Evolutionary conservation across 345 rosid genomes (phyloP).

Genomic region (Salix viminalis): DNA sequence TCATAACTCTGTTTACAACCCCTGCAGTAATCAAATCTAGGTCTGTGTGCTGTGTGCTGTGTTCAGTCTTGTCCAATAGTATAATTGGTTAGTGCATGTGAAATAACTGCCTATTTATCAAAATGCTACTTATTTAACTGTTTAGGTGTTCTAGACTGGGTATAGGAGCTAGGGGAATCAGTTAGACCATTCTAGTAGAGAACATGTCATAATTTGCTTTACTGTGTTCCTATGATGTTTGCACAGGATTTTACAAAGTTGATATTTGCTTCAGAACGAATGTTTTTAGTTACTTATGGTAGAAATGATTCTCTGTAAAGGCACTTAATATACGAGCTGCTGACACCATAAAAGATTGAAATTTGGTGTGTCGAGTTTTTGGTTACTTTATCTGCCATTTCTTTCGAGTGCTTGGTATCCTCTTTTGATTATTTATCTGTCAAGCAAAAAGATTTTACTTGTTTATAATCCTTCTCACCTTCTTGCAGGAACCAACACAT

Average conservation of each 20-base stretch:
- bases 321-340: too few relatives aligned
- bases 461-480: background rate
- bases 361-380: background rate
- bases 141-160: background rate
- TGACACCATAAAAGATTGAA: background rate
- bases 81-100: background rate
- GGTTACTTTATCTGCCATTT: background rate
- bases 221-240: background rate
- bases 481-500: slow-evolving; percentile 54
- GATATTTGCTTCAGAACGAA: background rate
- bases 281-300: background rate
- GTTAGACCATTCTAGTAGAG: background rate
- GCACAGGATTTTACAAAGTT: background rate
- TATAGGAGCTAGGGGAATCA: background rate
- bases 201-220: background rate
- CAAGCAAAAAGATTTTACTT: background rate
- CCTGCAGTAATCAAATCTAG: background rate
- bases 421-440: background rate
- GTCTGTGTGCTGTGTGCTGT: too few relatives aligned
- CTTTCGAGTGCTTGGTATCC: too few relatives aligned
- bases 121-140: background rate
- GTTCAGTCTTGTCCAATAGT: background rate
- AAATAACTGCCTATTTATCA: background rate
- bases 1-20: too few relatives aligned
- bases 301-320: background rate